These are phyloP conservation scores for Geranomyces michiganensis DNA, from an alignment of 192 early-diverging fungal species.

Conservation along the genomic window DNA sequence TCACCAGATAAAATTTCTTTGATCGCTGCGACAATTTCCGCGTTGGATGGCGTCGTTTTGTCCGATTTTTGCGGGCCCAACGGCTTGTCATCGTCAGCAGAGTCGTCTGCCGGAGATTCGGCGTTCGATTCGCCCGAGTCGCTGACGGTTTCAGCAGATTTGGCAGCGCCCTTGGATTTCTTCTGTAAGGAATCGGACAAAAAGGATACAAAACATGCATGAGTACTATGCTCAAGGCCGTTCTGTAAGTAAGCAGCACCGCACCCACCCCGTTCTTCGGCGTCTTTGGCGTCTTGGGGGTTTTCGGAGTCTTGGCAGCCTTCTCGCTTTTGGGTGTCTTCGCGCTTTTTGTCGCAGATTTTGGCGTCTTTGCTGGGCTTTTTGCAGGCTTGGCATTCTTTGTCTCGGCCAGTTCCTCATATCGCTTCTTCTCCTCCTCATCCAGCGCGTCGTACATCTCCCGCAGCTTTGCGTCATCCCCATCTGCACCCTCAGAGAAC, in stretches of 20 bases:
- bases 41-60: background rate
- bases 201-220: no score
- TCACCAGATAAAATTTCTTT: constrained; percentile 6
- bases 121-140: background rate
- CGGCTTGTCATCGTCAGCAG: constrained; percentile 12
- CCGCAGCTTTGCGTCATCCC: constrained; percentile 18
- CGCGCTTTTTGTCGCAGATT: background rate
- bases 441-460: constrained; percentile 15
- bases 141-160: background rate
- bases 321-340: constrained; percentile 1
- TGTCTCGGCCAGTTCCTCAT: constrained; percentile 24
- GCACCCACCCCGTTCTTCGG: constrained; percentile 7
- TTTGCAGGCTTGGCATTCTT: background rate
- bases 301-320: background rate
- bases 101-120: background rate
- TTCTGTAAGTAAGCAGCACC: no score
- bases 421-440: constrained; percentile 18
- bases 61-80: background rate
- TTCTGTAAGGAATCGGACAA: background rate
- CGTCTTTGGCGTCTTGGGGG: constrained; percentile 2
- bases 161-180: background rate
- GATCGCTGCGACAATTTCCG: constrained; percentile 1
- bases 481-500: constrained; percentile 1
- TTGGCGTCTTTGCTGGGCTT: background rate
- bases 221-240: background rate